Conservation (phyloP, 257 asterid species). For the Oldenlandia corymbosa region DNA sequence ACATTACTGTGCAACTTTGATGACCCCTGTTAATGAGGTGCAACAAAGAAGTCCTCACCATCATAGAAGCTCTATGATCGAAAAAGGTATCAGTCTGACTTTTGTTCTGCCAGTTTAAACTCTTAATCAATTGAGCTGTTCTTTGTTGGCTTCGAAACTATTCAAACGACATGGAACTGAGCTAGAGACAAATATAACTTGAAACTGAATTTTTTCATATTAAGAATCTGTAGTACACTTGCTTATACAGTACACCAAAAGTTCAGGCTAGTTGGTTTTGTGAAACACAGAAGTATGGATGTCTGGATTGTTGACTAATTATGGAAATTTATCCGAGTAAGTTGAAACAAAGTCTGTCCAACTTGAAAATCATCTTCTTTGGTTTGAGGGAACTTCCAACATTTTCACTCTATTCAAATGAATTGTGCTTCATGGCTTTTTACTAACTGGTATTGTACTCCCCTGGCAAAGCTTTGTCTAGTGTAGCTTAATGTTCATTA, state of each 20-base stretch:
- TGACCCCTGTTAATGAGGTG: not conserved
- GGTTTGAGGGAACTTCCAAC: too few relatives aligned
- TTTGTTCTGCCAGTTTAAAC: not conserved
- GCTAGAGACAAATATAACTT: not conserved
- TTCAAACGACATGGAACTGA: not conserved
- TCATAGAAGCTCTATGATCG: not conserved
- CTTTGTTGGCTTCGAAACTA: not conserved
- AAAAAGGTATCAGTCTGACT: not conserved
- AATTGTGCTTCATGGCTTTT: too few relatives aligned
- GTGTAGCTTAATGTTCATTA: not conserved
- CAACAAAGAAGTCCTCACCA: not conserved
- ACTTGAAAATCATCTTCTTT: too few relatives aligned
- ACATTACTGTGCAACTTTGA: conserved; percentile 6
- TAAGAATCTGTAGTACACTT: not conserved
- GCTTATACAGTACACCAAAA: too few relatives aligned
- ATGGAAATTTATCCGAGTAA: too few relatives aligned
- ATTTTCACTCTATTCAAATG: too few relatives aligned
- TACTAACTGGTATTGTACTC: not conserved
- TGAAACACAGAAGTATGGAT: too few relatives aligned
- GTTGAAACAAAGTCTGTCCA: too few relatives aligned
- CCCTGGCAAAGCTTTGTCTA: not conserved
- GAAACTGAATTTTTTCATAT: not conserved
- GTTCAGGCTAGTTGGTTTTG: too few relatives aligned
- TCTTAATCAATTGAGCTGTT: not conserved
- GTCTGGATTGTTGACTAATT: too few relatives aligned